These are phyloP conservation scores for Senecio squalidus DNA, from an alignment of 140 eudicot genomes.

Conservation along the genomic window DNA sequence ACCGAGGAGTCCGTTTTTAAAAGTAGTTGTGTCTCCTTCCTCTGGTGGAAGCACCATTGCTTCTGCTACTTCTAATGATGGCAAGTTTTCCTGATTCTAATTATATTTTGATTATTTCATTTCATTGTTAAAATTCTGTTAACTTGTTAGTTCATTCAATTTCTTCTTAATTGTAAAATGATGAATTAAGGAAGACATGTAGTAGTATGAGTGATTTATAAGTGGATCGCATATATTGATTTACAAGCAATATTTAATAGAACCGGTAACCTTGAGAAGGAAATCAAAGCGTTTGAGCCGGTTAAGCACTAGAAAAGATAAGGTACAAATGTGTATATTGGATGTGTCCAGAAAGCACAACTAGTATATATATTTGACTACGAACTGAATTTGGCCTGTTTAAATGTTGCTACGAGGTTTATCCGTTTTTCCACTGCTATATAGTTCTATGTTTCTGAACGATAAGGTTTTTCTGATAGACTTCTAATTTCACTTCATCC, in stretches of 20 bases:
- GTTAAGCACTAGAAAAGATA: background rate
- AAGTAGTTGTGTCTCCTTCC: constrained; percentile 56
- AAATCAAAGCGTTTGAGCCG: background rate
- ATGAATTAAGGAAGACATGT: background rate
- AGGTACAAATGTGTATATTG: background rate
- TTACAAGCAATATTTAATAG: background rate
- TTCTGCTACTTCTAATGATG: constrained; percentile 80
- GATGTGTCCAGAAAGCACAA: constrained; percentile 6
- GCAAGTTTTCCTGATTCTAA: constrained; percentile 23
- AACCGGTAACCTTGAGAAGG: background rate
- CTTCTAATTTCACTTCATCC: constrained; percentile 3
- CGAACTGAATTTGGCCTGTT: background rate
- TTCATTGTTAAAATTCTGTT: background rate
- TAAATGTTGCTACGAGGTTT: background rate
- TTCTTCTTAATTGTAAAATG: background rate
- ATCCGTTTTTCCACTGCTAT: background rate
- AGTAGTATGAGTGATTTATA: too few species aligned
- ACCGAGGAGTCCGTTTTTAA: constrained; percentile 47
- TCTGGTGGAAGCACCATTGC: constrained; percentile 67
- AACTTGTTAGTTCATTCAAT: too few species aligned
- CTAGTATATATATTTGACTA: background rate
- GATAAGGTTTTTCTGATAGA: background rate
- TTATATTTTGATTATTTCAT: background rate
- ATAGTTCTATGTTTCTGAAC: background rate
- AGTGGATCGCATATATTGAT: too few species aligned